Evolutionary conservation across 169 alveolate species (phyloP).

Genomic region (Plasmodium relictum): DNA sequence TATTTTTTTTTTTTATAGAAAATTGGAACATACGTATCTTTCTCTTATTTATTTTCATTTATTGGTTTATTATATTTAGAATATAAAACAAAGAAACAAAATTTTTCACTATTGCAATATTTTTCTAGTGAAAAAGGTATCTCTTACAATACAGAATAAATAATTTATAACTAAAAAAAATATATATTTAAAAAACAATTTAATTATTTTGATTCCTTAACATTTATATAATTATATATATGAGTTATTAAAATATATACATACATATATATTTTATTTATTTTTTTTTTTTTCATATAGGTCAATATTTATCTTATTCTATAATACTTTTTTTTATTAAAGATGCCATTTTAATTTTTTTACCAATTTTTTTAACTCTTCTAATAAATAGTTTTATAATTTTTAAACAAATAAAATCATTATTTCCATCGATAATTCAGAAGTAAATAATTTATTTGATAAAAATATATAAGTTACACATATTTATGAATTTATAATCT

Average conservation of each 20-base stretch:
- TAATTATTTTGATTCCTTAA: neutral
- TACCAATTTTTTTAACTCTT: conserved; percentile 71
- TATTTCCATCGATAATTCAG: conserved; percentile 27
- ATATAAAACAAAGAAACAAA: conserved; percentile 55
- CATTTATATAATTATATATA: neutral
- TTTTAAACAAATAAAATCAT: conserved; percentile 43
- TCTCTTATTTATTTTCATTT: conserved; percentile 45
- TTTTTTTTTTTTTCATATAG: neutral
- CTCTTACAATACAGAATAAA: neutral
- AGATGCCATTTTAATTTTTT: conserved; percentile 56
- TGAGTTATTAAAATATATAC: neutral
- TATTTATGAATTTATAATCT: neutral
- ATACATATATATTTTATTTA: neutral
- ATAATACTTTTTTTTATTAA: conserved; percentile 64
- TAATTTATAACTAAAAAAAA: neutral
- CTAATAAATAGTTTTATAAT: conserved; percentile 47
- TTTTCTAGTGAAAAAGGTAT: conserved; percentile 73
- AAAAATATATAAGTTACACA: neutral
- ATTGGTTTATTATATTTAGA: conserved; percentile 37
- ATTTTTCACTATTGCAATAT: conserved; percentile 48
- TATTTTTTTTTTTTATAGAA: conserved; percentile 31
- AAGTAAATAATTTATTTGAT: conserved; percentile 5
- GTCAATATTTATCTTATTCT: conserved; percentile 71
- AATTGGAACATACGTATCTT: conserved; percentile 51
- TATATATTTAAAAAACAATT: neutral